Evolutionary conservation across 371 early-diverging fungal genomes (phyloP).

Genomic region (Nematocida sp.): DNA sequence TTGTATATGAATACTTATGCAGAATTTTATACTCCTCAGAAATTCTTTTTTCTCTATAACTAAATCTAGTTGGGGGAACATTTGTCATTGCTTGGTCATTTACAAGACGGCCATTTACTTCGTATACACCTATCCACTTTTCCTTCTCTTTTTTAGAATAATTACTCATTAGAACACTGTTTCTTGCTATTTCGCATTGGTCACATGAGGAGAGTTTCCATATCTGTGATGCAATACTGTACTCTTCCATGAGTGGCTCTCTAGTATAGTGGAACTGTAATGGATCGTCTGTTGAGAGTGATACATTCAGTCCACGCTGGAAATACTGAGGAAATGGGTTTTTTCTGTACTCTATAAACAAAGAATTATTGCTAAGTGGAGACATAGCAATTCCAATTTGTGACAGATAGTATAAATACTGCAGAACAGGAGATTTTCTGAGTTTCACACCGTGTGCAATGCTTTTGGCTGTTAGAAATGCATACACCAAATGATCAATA

Average conservation of each 20-base stretch:
- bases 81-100: conserved; percentile 84
- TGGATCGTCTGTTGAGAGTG: conserved; percentile 92
- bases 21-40: conserved; percentile 43
- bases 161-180: conserved; percentile 85
- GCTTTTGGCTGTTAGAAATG: conserved; percentile 82
- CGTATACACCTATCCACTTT: conserved; percentile 83
- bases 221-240: conserved; percentile 93
- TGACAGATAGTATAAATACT: conserved; percentile 86
- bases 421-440: conserved; percentile 88
- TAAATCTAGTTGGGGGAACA: conserved; percentile 83
- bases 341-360: conserved; percentile 87
- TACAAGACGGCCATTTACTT: conserved; percentile 74
- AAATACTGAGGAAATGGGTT: conserved; percentile 88
- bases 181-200: conserved; percentile 92
- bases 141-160: conserved; percentile 83
- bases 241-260: conserved; percentile 96
- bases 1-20: neutral
- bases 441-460: conserved; percentile 91
- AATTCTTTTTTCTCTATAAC: conserved; percentile 72
- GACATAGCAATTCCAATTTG: conserved; percentile 96
- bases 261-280: conserved; percentile 94
- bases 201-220: conserved; percentile 87
- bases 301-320: conserved; percentile 88
- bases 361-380: conserved; percentile 90
- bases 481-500: conserved; percentile 84